Conservation (phyloP, 495 filamentous ascomycete genomes). For the Cercophora sp. region DNA sequence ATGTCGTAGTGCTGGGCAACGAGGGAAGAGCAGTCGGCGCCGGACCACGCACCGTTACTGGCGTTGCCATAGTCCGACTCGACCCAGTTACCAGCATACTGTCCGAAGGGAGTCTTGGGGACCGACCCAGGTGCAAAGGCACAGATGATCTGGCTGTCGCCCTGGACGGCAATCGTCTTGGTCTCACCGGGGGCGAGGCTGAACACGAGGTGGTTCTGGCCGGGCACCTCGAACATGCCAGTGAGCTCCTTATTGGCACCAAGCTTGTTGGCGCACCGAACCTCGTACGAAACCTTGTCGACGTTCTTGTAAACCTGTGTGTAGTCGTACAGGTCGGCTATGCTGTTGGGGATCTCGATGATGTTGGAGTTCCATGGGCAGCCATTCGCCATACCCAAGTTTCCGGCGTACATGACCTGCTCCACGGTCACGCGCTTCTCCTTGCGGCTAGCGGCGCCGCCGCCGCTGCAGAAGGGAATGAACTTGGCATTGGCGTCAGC, state of each 20-base stretch:
- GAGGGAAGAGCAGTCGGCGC: constrained; percentile 36
- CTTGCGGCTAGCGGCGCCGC: constrained; percentile 11
- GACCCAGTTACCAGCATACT: constrained; percentile 32
- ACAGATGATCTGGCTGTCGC: constrained; percentile 34
- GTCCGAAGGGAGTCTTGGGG: constrained; percentile 22
- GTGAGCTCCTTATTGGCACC: constrained; percentile 27
- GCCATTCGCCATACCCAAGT: constrained; percentile 24
- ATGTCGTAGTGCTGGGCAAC: constrained; percentile 28
- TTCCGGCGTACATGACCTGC: constrained; percentile 34
- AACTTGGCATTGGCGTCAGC: constrained; percentile 7
- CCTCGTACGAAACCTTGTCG: constrained; percentile 20
- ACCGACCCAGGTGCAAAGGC: constrained; percentile 23
- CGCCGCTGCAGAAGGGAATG: constrained; percentile 25
- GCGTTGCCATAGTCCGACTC: constrained; percentile 35
- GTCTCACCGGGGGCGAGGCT: constrained; percentile 29
- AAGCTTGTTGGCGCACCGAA: constrained; percentile 38
- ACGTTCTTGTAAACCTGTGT: constrained; percentile 35
- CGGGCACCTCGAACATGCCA: constrained; percentile 27
- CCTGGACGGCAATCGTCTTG: constrained; percentile 30
- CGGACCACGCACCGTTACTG: constrained; percentile 35
- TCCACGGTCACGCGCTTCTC: constrained; percentile 34
- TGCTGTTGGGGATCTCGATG: constrained; percentile 33
- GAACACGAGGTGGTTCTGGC: constrained; percentile 27
- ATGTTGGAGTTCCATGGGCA: constrained; percentile 36
- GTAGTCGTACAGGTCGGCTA: constrained; percentile 33